Evolutionary conservation across 192 early-diverging fungal genomes (phyloP), one percentile per base, ranked within the genome.

Genomic region (Gamsiella multidivaricata): DNA sequence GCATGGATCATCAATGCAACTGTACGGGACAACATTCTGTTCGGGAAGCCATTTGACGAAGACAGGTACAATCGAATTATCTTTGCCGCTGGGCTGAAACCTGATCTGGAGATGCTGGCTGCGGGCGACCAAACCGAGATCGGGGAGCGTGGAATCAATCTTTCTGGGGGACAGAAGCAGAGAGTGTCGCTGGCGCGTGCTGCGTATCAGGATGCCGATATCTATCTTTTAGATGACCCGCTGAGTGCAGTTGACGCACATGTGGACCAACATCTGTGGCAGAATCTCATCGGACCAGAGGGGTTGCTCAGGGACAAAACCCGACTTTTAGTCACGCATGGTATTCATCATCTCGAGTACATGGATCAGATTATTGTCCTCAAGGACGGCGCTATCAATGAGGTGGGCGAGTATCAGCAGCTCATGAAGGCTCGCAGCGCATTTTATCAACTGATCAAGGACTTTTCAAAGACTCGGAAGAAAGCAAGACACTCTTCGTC

Each of bases 201-300:
- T n/a, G n/a, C n/a, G n/a, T n/a, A n/a, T n/a, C n/a, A n/a, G n/a
- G n/a, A n/a, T n/a, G n/a, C n/a, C n/a, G n/a, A n/a, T n/a, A n/a
- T n/a, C n/a, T n/a, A n/a, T n/a, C n/a, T n/a, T n/a, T n/a, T 97
- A 6, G 95, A 97, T 65, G 96, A 97, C 39, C 94, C 94, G 18
- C 83, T 99, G 45, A 89, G 88, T 53, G 95, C 94, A 18, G 94
- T 97, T 5, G 73, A 76, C 41, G 65, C 73, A 2, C 59, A 76
- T 20, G 65, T 76, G 17, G 65, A 61, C 29, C 64, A 76, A 25
- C 73, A 76, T 50, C 32, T 76, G 45, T 76, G 73, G 73, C 22
- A 56, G 33, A 59, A 76, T 32, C 46, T 76, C 11, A 80, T 98
- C 59, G 95, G 95, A 25, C 93, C 93, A 18, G 80, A 89, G 7